These are phyloP conservation scores for Acmispon strigosus DNA, from an alignment of 306 rosid species.

Conservation along the genomic window DNA sequence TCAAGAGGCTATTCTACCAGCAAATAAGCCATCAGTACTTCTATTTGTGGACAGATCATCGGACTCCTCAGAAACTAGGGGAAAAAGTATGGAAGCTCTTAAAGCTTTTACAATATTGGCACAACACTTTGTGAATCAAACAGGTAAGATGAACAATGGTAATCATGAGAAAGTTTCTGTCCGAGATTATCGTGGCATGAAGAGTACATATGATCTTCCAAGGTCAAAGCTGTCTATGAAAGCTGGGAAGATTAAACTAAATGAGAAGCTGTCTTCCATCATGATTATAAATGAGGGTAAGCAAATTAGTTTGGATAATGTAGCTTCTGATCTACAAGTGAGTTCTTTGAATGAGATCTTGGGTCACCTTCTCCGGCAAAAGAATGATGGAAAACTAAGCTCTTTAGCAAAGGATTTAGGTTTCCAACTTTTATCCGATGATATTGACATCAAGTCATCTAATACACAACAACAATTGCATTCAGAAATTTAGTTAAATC, in stretches of 20 bases:
- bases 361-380: conserved; percentile 45
- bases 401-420: conserved; percentile 86
- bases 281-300: conserved; percentile 60
- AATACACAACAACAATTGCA: conserved; percentile 32
- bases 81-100: conserved; percentile 58
- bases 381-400: conserved; percentile 57
- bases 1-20: conserved; percentile 56
- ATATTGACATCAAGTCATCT: conserved; percentile 54
- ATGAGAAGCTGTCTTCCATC: conserved; percentile 55
- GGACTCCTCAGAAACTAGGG: conserved; percentile 47
- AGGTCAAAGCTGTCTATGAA: conserved; percentile 49
- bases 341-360: conserved; percentile 72
- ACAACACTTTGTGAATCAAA: conserved; percentile 31
- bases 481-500: conserved; percentile 41
- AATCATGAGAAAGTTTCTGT: conserved; percentile 30
- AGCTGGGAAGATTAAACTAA: conserved; percentile 44
- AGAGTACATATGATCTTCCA: conserved; percentile 49
- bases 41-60: conserved; percentile 90
- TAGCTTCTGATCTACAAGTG: conserved; percentile 49
- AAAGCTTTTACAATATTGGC: conserved; percentile 66
- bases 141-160: conserved; percentile 26
- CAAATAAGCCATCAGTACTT: conserved; percentile 66
- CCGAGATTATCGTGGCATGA: conserved; percentile 33
- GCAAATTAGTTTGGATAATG: conserved; percentile 53
- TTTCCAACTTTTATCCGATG: conserved; percentile 88